phyloP scores from a whole-genome alignment of 1,284 basidiomycete genomes.

The Ustilago curta region DNA sequence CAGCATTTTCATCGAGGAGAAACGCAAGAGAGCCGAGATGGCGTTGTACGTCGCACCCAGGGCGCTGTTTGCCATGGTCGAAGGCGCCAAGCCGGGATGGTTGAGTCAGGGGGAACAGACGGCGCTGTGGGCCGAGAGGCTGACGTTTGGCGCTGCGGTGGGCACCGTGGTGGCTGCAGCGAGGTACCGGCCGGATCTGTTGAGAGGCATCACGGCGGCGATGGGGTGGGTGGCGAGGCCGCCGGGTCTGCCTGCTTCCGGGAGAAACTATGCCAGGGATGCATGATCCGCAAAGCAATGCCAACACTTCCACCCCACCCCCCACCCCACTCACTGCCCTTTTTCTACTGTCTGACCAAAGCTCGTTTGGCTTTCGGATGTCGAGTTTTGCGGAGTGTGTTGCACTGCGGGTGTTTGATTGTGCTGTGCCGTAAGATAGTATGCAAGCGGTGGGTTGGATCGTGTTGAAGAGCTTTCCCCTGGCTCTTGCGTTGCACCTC shows the following conservation, averaged over 20 bases:
- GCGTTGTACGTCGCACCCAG: conserved; percentile 70
- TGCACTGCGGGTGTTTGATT: too few species aligned
- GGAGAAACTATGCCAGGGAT: conserved; percentile 37
- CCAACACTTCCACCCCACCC: too few species aligned
- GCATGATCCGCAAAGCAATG: background rate
- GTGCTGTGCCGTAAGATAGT: too few species aligned
- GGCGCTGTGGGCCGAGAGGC: conserved; percentile 56
- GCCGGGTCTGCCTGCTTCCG: conserved; percentile 4
- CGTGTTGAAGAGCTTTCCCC: too few species aligned
- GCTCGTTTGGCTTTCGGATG: too few species aligned
- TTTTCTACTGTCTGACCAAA: too few species aligned
- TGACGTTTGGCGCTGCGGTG: conserved; percentile 53
- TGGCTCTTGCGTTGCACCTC: too few species aligned
- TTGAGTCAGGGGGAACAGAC: conserved; percentile 43
- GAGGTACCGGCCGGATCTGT: conserved; percentile 53
- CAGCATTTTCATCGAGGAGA: conserved; percentile 70
- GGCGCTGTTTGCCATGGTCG: conserved; percentile 66
- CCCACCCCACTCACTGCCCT: too few species aligned
- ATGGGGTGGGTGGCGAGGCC: conserved; percentile 58
- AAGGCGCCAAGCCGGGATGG: conserved; percentile 57
- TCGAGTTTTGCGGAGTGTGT: too few species aligned
- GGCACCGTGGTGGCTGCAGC: conserved; percentile 55
- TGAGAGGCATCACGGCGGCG: conserved; percentile 54
- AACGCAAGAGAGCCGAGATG: conserved; percentile 70
- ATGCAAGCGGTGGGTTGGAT: too few species aligned